Base-by-base conservation (phyloP, 108 stramenopile genomes). In the Nitzschia putrida region DNA sequence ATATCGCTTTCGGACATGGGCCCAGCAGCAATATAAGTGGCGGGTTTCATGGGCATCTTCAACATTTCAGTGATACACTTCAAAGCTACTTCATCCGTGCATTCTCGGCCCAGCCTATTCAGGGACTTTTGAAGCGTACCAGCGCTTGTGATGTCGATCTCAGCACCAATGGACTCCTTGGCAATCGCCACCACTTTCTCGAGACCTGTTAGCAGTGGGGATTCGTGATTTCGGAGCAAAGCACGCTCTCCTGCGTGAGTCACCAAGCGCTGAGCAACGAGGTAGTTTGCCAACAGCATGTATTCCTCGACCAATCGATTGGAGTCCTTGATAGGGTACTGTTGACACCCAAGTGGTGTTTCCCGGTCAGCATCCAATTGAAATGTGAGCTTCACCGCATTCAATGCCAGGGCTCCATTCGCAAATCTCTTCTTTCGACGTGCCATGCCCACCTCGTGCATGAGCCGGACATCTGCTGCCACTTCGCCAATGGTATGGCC, bases 241-340 rank as follows among this genome's bases (percentile, higher is more conserved):
- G 93, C 94, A 9, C 72, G 65, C n/a, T 77, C 75, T 24, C 80
- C 83, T 11, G 94, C 89, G 56, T 96, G 89, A 7, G 91, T 85
- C 45, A 97, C 90, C 3, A 98, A 83, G 11, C 89, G 80, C 70
- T 96, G 91, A 16, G 97, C 98, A 18, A 99, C 98, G 24, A 97
- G 78, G 74, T 84, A 99, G 72, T 99, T 99, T 25, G 98, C 98
- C 40, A 98, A 69, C 8, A 99, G 87, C 97, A 99, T 99, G 82
- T 91, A 99, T 79, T 99, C 98, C 80, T 99, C 98, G 21, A 99
- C 87, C 7, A 97, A 79, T 10, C 84, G 79, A 69, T 99, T 99
- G 34, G 92, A 93, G 72, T 99, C 97, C 16, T 89, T 71, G 20
- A 98, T 92, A 0, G 92, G 94, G 67, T 99, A 99, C 2, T 94